Base-by-base conservation (phyloP, 805 yeast species). In the Schwanniomyces yamadae region DNA sequence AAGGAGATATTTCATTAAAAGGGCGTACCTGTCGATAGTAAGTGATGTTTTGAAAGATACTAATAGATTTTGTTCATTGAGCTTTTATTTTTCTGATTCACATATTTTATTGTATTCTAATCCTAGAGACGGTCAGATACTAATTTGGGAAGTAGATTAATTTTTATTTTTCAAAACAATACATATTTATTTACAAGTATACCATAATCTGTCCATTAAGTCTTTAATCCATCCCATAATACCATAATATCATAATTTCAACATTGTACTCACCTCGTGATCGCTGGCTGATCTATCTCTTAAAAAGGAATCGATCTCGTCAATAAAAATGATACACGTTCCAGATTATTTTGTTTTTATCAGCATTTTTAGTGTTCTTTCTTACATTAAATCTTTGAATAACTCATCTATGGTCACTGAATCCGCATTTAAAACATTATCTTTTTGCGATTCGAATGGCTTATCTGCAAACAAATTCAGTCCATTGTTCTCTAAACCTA, bases 161-260 rank as follows among this genome's bases (percentile, higher is more conserved):
- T 24, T n/a, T n/a, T n/a, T n/a, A n/a, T n/a, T n/a, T n/a, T n/a
- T n/a, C n/a, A n/a, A n/a, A n/a, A 24, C 16, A 24, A 7, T 13
- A 24, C 27, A 24, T n/a, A 13, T 24, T n/a, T n/a, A n/a, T n/a
- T n/a, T n/a, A n/a, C n/a, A n/a, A n/a, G n/a, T n/a, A n/a, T n/a
- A n/a, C n/a, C n/a, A n/a, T n/a, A n/a, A n/a, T n/a, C n/a, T n/a
- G n/a, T n/a, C n/a, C n/a, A n/a, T n/a, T n/a, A n/a, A n/a, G n/a
- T 74, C 6, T 76, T 63, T 21, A 91, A 67, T 0, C 99, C 99
- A 59, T 91, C 99, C 98, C 98, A 91, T 33, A 91, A 66, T 0
- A 96, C 88, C 97, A 91, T 91, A 54, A 91, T 91, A 60, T 91
- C 98, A n/a, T 1, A 98, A 96, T 61, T 91, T 91, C 43, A 91